phyloP scores from a whole-genome alignment of 345 rosid genomes.

The Pistacia atlantica region DNA sequence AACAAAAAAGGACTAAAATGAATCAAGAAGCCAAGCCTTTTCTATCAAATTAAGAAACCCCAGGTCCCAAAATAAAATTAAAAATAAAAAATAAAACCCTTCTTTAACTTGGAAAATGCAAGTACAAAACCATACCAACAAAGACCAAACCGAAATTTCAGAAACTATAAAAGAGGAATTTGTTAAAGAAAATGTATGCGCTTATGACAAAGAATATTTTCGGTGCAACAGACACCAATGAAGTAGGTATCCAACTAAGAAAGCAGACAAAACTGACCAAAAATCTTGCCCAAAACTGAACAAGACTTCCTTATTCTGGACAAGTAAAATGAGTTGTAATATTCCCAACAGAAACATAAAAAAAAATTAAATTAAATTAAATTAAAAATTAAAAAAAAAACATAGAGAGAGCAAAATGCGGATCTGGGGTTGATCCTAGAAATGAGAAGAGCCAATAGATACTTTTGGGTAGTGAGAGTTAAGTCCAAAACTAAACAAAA shows the following conservation, averaged over 20 bases:
- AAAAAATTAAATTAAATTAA: not conserved
- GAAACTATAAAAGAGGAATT: not conserved
- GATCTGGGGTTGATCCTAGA: slow-evolving; percentile 11
- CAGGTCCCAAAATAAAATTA: not conserved
- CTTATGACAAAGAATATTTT: not conserved
- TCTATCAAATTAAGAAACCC: slow-evolving; percentile 5
- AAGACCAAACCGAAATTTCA: not conserved
- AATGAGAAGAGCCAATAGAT: slow-evolving; percentile 23
- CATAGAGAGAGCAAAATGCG: slow-evolving; percentile 13
- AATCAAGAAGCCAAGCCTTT: not conserved
- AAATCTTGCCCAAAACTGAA: not conserved
- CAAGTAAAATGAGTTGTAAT: not conserved
- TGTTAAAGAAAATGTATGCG: not conserved
- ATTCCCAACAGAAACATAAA: not conserved
- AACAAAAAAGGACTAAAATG: not conserved
- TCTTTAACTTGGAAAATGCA: slow-evolving; percentile 7
- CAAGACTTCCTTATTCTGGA: not conserved
- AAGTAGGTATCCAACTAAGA: slow-evolving; percentile 16
- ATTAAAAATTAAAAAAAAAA: no score
- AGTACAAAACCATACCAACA: not conserved
- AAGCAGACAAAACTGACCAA: slow-evolving; percentile 16
- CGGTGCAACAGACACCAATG: slow-evolving; percentile 13
- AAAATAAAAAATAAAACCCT: not conserved
- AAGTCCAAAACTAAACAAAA: no score
- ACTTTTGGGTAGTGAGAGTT: not conserved